These are phyloP conservation scores for Geosmithia putterillii DNA, from an alignment of 2,329 filamentous ascomycete species.

Conservation along the genomic window DNA sequence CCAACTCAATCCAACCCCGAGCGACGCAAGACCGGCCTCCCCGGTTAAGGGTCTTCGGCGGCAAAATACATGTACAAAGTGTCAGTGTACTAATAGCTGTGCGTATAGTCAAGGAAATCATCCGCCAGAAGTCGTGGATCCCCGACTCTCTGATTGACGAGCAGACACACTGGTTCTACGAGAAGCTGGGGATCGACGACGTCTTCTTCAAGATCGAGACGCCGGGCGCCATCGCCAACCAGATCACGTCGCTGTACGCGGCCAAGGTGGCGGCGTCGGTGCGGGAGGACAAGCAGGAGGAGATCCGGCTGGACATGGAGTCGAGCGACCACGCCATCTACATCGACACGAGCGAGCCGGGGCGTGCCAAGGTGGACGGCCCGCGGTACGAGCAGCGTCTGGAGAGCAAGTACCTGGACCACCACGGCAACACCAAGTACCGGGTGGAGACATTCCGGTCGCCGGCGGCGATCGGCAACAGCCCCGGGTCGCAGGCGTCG, in stretches of 20 bases:
- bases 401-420: slow-evolving; percentile 89
- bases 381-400: slow-evolving; percentile 91
- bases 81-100: too few relatives aligned
- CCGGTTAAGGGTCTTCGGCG: too few relatives aligned
- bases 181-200: slow-evolving; percentile 93
- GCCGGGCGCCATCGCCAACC: slow-evolving; percentile 76
- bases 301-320: slow-evolving; percentile 94
- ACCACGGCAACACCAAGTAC: slow-evolving; percentile 62
- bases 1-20: neutral
- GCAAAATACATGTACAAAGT: too few relatives aligned
- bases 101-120: slow-evolving; percentile 70
- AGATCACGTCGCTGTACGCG: slow-evolving; percentile 92
- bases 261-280: slow-evolving; percentile 92
- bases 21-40: too few relatives aligned
- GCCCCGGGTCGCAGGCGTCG: slow-evolving; percentile 60
- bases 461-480: slow-evolving; percentile 60
- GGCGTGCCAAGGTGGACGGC: slow-evolving; percentile 61
- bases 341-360: slow-evolving; percentile 92
- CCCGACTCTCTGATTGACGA: slow-evolving; percentile 70
- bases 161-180: slow-evolving; percentile 95
- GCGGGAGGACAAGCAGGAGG: slow-evolving; percentile 82
- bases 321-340: slow-evolving; percentile 91
- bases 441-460: slow-evolving; percentile 97
- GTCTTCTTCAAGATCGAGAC: slow-evolving; percentile 93
- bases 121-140: slow-evolving; percentile 74